Evolutionary conservation across 2,329 filamentous ascomycete species (phyloP).

Genomic region (Penicillium corylophilum): DNA sequence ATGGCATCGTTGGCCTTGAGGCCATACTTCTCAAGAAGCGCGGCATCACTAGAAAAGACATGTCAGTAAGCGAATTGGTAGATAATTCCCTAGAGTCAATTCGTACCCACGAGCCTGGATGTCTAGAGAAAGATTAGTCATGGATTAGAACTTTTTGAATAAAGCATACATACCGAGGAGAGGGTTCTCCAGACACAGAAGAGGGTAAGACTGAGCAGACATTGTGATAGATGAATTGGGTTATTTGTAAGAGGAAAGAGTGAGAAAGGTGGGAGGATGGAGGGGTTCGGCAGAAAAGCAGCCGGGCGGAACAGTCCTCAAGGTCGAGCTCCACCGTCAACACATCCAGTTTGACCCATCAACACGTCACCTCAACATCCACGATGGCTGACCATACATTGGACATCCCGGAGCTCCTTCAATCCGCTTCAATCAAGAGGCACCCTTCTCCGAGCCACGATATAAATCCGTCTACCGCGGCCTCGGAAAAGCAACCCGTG

Average conservation of each 20-base stretch:
- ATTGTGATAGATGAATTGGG: conserved; percentile 50
- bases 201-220: conserved; percentile 78
- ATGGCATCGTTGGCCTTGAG: conserved; percentile 98
- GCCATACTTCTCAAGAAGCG: conserved; percentile 85
- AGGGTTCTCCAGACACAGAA: conserved; percentile 95
- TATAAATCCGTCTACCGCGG: conserved; percentile 74
- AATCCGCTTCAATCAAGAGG: conserved; percentile 74
- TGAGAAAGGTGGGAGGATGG: conserved; percentile 12
- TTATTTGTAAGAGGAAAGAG: conserved; percentile 8
- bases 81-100: conserved; percentile 7
- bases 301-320: conserved; percentile 16
- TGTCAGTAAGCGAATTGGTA: conserved; percentile 7
- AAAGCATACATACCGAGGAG: conserved; percentile 66
- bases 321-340: conserved; percentile 4
- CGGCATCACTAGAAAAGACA: conserved; percentile 62
- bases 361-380: background rate
- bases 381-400: conserved; percentile 60
- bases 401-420: conserved; percentile 75
- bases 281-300: conserved; percentile 27
- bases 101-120: conserved; percentile 77
- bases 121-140: conserved; percentile 54
- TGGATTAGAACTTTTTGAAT: background rate
- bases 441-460: conserved; percentile 72
- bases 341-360: background rate
- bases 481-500: conserved; percentile 65